These are phyloP conservation scores for Sporobolomyces phaffii DNA, from an alignment of 768 basidiomycete species.

Conservation along the genomic window DNA sequence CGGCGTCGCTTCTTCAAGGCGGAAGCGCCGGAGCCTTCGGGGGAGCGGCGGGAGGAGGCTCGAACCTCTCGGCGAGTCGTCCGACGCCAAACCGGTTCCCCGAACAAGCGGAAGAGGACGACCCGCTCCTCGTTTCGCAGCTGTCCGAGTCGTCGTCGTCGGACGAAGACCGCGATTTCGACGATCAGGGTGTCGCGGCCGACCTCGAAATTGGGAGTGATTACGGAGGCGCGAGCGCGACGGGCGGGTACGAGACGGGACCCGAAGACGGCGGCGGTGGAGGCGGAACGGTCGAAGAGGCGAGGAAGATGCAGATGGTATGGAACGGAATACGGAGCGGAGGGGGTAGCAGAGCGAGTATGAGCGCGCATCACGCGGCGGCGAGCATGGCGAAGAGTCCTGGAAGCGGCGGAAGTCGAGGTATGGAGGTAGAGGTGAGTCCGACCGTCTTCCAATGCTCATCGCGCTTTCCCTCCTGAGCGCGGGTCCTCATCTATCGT, in stretches of 20 bases:
- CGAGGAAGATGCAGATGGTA: conserved; percentile 13
- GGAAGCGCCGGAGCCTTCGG: no score
- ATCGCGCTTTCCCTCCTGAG: neutral
- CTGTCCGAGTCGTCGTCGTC: neutral
- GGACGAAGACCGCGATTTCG: conserved; percentile 3
- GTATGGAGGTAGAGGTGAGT: conserved; percentile 34
- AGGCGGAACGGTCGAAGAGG: conserved; percentile 6
- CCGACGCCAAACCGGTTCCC: conserved; percentile 37
- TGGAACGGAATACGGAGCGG: conserved; percentile 38
- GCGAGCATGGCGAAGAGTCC: conserved; percentile 20
- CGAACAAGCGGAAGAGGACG: conserved; percentile 7
- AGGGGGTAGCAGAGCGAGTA: neutral
- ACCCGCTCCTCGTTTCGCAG: neutral
- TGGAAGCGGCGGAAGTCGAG: neutral
- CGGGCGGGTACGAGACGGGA: conserved; percentile 26
- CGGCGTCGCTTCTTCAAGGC: neutral
- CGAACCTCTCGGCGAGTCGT: neutral
- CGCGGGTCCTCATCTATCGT: no score
- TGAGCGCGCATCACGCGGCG: neutral
- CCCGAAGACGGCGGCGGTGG: conserved; percentile 9
- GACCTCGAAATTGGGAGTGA: conserved; percentile 24
- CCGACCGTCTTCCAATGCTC: neutral
- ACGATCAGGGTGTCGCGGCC: neutral
- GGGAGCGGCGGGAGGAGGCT: neutral
- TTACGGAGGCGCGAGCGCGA: conserved; percentile 31